phyloP scores from a whole-genome alignment of 768 basidiomycete genomes.

The Imleria badia region DNA sequence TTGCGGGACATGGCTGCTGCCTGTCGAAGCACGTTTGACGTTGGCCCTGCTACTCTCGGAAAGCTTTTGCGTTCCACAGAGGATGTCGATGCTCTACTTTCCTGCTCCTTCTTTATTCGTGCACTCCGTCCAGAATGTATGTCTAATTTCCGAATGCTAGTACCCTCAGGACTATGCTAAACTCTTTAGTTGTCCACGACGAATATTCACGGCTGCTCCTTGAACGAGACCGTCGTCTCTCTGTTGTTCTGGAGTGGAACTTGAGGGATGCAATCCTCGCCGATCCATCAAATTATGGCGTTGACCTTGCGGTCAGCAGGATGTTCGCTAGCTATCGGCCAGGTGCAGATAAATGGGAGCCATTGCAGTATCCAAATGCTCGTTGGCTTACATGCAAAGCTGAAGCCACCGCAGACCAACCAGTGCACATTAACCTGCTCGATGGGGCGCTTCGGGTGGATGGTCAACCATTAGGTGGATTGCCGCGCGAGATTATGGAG shows the following conservation, averaged over 20 bases:
- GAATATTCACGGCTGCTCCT: neutral
- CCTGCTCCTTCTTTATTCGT: constrained; percentile 26
- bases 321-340: constrained; percentile 9
- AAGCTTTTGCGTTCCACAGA: too few species aligned
- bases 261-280: neutral
- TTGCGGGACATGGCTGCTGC: too few species aligned
- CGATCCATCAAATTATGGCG: neutral
- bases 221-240: constrained; percentile 25
- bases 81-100: neutral
- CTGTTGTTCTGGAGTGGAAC: constrained; percentile 15
- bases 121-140: neutral
- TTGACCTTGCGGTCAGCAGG: constrained; percentile 11
- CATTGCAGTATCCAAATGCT: neutral
- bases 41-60: too few species aligned
- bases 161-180: neutral
- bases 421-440: too few species aligned
- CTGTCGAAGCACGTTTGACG: too few species aligned
- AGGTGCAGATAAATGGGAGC: constrained; percentile 7
- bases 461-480: too few species aligned
- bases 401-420: too few species aligned
- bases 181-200: too few species aligned
- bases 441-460: too few species aligned
- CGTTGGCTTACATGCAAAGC: too few species aligned
- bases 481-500: too few species aligned
- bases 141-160: neutral